Base-by-base conservation (phyloP, 306 rosid genomes). In the Casuarina equisetifolia region DNA sequence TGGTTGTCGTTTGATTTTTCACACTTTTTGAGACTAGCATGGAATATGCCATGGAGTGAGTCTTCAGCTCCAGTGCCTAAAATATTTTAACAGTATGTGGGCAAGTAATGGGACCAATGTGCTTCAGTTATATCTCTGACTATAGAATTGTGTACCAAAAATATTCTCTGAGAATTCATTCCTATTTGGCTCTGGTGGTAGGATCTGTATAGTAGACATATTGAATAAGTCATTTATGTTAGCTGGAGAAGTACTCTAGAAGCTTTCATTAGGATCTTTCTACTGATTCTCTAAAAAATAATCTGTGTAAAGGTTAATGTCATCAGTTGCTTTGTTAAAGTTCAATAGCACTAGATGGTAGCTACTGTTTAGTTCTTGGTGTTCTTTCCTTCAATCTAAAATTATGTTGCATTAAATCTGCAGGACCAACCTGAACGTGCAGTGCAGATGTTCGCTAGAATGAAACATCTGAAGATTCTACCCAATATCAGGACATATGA, bases 401-500 rank as follows among this genome's bases (percentile, higher is more conserved):
- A 51, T 66, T 76, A 16, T n/a, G 19, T 75, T 64, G 79, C 48
- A 51, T 76, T 57, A 46, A 82, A 78, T 79, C 70, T 83, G 84
- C 89, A 91, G 96, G 90, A 90, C 82, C 87, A 84, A 81, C 97
- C 94, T 68, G 98, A 94, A 80, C 89, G 86, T 11, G 97, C 93
- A 3, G 70, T 94, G 72, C 84, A 66, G 83, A 86, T 88, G 78
- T 83, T 94, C 9, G 90, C 89, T 78, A 92, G 88, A 85, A 94
- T 94, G 97, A 89, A 86, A 82, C 85, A 70, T 63, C 72, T 84
- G 42, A 82, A 89, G 66, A 50, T 89, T 75, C 32, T 54, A 77
- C 98, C 98, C 78, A 76, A 92, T 89, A 83, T 88, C 75, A 70
- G 75, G 89, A 94, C 96, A 52, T 94, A 84, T 3, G 94, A 84